Evolutionary conservation across 2,329 filamentous ascomycete species (phyloP), one percentile per base, ranked within the genome.

Genomic region (Penicillium sp.): DNA sequence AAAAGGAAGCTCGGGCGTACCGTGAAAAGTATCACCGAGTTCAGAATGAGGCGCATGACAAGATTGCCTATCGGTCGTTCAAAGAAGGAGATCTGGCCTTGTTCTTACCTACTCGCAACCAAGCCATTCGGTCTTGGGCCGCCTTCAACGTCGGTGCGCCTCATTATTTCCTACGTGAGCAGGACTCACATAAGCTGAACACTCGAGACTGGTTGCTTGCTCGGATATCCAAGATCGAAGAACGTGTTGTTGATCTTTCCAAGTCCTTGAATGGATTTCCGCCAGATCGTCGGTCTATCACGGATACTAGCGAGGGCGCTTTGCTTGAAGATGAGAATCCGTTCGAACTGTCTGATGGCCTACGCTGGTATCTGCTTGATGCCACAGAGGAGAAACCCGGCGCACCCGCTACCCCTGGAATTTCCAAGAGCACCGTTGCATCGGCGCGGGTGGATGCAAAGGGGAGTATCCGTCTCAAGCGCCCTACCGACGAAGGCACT

Each of bases 81-180:
- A 96, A 95, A 59, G 89, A 95, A 63, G 90, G 92, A 6, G 92
- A 98, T 57, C 74, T 98, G 10, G 92, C 90, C 9, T 68, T 98
- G 2, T 98, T 98, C 69, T 69, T 98, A 27, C 92, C 92, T 0
- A 98, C 92, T 0, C 77, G 90, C 23, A 96, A 95, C 59, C 89
- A 96, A 65, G 85, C 85, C 25, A 92, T 88, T 3, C 84, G 90
- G 11, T 90, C 92, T 0, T 98, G 92, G 92, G 92, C 92, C 4
- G 92, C 92, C 0, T 98, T 98, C 74, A 98, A 98, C 55, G 85
- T 98, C 20, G 90, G 89, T 1, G 94, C 90, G 43, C 92, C 92
- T 6, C 92, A 98, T 62, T 96, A 92, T 68, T 98, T 98, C 68
- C 74, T 98, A 2, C 84, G 88, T 23, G 92, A 98, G 63, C 85